A percentile compares a stretch with the other conserved stretches of the same genome.
Evolutionary conservation across 2,329 filamentous ascomycete species (phyloP).

Genomic region (Neoarthrinium moseri): DNA sequence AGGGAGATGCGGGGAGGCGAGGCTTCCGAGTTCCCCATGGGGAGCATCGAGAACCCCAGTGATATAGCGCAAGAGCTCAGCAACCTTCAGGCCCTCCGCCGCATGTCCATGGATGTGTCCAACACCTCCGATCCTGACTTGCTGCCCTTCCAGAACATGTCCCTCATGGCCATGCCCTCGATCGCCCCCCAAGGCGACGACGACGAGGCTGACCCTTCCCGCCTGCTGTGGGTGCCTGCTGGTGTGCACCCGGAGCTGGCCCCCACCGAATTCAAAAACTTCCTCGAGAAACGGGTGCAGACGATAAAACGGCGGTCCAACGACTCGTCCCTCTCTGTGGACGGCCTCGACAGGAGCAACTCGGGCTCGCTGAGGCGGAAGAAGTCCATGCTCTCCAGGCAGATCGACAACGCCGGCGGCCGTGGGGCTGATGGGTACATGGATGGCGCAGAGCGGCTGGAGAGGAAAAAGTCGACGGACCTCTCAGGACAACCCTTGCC

Average conservation of each 20-base stretch:
- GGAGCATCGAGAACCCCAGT: conserved; percentile 85
- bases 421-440: conserved; percentile 64
- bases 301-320: conserved; percentile 83
- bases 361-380: conserved; percentile 73
- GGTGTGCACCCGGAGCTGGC: conserved; percentile 92
- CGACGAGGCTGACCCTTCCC: conserved; percentile 83
- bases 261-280: conserved; percentile 94
- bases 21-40: conserved; percentile 72
- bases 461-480: conserved; percentile 67
- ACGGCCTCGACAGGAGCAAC: conserved; percentile 52
- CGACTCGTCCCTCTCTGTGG: conserved; percentile 62
- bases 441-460: conserved; percentile 80
- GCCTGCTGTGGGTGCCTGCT: conserved; percentile 93
- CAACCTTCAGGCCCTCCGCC: conserved; percentile 84
- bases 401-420: conserved; percentile 73
- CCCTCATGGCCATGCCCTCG: conserved; percentile 67
- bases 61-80: conserved; percentile 90
- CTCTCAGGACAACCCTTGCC: conserved; percentile 43
- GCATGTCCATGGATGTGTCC: conserved; percentile 92
- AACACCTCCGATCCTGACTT: conserved; percentile 73
- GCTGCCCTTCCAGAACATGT: conserved; percentile 66
- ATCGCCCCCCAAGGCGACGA: conserved; percentile 70
- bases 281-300: conserved; percentile 89
- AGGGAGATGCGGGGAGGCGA: conserved; percentile 60
- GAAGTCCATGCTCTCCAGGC: conserved; percentile 92